Evolutionary conservation across 2,329 filamentous ascomycete genomes (phyloP).

Genomic region (Cordyceps farinosa): DNA sequence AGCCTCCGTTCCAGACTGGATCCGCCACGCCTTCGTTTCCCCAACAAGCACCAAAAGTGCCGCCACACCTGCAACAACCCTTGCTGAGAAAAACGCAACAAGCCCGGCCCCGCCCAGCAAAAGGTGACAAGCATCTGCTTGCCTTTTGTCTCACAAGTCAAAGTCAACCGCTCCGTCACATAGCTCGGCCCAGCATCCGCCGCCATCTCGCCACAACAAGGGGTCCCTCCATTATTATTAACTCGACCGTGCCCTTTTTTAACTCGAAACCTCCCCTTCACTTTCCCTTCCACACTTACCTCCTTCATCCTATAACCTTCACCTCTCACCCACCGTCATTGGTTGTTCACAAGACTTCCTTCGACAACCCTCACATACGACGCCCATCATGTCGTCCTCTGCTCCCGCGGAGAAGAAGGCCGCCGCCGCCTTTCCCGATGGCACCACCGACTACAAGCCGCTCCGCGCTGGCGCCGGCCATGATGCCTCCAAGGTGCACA

Average conservation of each 20-base stretch:
- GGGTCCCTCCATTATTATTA: neutral
- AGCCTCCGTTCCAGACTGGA: no score
- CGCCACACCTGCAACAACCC: neutral
- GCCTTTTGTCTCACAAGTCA: neutral
- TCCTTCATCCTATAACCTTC: slow-evolving; percentile 1
- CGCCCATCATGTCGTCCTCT: slow-evolving; percentile 16
- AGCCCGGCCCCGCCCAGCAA: neutral
- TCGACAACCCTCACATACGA: neutral
- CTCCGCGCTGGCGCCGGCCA: slow-evolving; percentile 40
- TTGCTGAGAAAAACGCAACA: neutral
- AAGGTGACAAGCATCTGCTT: neutral
- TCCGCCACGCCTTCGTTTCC: neutral
- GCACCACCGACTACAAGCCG: slow-evolving; percentile 54
- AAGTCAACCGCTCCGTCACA: neutral
- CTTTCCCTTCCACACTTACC: neutral
- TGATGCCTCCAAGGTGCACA: slow-evolving; percentile 72
- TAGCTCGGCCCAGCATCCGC: slow-evolving; percentile 9
- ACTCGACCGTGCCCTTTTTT: slow-evolving; percentile 6
- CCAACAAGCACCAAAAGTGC: neutral
- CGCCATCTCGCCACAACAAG: slow-evolving; percentile 1
- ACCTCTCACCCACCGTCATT: neutral
- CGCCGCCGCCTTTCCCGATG: slow-evolving; percentile 46
- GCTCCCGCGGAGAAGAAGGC: slow-evolving; percentile 25
- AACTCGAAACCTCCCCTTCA: slow-evolving; percentile 5
- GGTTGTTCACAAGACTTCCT: slow-evolving; percentile 4